These are phyloP conservation scores for Ilyonectria sp. DNA, from an alignment of 2,329 filamentous ascomycete genomes.

Conservation along the genomic window DNA sequence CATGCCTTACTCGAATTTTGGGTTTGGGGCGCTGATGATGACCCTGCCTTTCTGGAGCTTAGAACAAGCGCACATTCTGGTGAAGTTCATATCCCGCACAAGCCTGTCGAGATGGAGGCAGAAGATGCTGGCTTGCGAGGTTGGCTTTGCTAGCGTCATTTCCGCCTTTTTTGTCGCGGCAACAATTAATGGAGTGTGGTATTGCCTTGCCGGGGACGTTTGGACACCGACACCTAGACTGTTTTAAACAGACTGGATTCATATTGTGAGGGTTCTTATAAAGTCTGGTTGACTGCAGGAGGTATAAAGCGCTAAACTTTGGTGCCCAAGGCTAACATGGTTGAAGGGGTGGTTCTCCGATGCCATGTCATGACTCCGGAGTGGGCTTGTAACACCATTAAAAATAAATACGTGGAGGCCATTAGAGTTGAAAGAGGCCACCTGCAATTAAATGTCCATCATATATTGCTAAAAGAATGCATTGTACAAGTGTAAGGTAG, in stretches of 20 bases:
- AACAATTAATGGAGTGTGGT: conserved; percentile 4
- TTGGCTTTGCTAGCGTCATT: conserved; percentile 4
- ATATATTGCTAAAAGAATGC: too few species aligned
- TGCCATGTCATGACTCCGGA: too few species aligned
- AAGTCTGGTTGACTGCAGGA: too few species aligned
- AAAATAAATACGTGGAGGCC: too few species aligned
- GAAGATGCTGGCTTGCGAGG: background rate
- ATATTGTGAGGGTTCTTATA: too few species aligned
- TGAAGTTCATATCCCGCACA: background rate
- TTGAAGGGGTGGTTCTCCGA: too few species aligned
- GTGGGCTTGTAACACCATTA: too few species aligned
- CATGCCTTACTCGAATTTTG: conserved; percentile 12
- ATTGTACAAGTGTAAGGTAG: too few species aligned
- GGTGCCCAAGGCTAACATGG: too few species aligned
- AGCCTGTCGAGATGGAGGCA: background rate
- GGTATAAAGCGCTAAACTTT: too few species aligned
- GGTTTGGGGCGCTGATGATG: conserved; percentile 14
- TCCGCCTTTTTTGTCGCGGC: conserved; percentile 4
- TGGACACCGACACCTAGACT: background rate
- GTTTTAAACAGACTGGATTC: background rate
- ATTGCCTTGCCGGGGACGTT: background rate
- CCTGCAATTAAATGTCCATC: too few species aligned
- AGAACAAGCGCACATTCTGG: background rate
- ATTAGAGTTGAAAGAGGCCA: too few species aligned
- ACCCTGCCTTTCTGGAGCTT: background rate